Base-by-base conservation (phyloP, 805 yeast species). In the Candida arabinofermentans region DNA sequence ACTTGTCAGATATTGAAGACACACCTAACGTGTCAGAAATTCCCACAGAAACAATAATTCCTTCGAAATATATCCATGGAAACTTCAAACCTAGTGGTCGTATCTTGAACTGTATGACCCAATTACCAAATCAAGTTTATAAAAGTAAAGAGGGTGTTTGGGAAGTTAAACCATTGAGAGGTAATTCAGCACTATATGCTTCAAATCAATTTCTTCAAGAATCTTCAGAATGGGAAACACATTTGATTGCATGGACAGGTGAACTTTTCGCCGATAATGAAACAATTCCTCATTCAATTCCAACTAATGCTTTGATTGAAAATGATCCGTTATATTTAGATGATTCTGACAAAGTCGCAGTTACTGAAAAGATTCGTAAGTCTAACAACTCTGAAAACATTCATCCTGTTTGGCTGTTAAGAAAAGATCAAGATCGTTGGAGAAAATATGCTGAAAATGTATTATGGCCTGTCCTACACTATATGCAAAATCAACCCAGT, bases 171-270 rank as follows among this genome's bases (percentile, higher is more conserved):
- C 79, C 81, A 30, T 67, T 81, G 10, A 72, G 93, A 8, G 98
- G 98, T 2, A 86, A 86, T 54, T 80, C 93, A 8, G 95, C 97
- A 0, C 66, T 91, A 27, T 82, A 84, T 55, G 81, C 96, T 3
- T 79, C 95, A 14, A 75, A 86, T 46, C 72, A 75, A 45, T 81
- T 76, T 55, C 65, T 89, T 39, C 71, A 69, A 38, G 75, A 75
- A 42, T 77, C 79, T 35, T 75, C 90, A 0, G 75, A 80, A 18
- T 91, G 96, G 93, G 95, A 89, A 47, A 82, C 90, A 35, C 86
- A 88, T 50, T 66, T 87, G 38, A 80, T 93, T 39, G 97, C 88
- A 1, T 93, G 99, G 99, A 86, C 97, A 0, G 99, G 99, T 35
- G 98, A 89, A 62, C 70, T 93, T 46, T 62, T 64, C 36, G 51